These are phyloP conservation scores for Triticum dicoccoides DNA, from an alignment of 176 grass and related monocot species.

Conservation along the genomic window DNA sequence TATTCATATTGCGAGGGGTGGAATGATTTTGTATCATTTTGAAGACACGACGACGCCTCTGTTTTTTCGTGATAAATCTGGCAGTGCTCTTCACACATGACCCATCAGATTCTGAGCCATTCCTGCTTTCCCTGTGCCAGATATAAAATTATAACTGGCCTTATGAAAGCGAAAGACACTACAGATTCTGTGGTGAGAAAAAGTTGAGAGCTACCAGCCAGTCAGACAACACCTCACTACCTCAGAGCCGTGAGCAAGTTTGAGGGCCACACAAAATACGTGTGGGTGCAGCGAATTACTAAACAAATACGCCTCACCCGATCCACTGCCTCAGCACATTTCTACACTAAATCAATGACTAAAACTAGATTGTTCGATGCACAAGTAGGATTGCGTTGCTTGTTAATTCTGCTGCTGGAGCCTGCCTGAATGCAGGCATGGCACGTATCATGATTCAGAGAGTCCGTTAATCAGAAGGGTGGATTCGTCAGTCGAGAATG, in stretches of 20 bases:
- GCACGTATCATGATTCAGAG: neutral
- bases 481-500: neutral
- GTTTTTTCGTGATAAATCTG: neutral
- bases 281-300: neutral
- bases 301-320: neutral
- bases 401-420: neutral
- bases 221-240: neutral
- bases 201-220: neutral
- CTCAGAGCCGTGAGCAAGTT: neutral
- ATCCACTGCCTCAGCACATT: neutral
- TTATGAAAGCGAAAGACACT: neutral
- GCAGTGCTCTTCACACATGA: neutral
- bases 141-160: neutral
- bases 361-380: neutral
- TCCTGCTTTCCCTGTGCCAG: neutral
- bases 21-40: neutral
- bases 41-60: neutral
- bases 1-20: neutral
- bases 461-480: neutral
- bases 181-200: neutral
- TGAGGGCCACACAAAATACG: neutral
- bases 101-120: neutral
- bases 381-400: neutral
- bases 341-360: neutral
- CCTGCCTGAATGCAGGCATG: neutral